Evolutionary conservation across 139 green algal genomes (phyloP).

Genomic region (Tetraselmis striata): DNA sequence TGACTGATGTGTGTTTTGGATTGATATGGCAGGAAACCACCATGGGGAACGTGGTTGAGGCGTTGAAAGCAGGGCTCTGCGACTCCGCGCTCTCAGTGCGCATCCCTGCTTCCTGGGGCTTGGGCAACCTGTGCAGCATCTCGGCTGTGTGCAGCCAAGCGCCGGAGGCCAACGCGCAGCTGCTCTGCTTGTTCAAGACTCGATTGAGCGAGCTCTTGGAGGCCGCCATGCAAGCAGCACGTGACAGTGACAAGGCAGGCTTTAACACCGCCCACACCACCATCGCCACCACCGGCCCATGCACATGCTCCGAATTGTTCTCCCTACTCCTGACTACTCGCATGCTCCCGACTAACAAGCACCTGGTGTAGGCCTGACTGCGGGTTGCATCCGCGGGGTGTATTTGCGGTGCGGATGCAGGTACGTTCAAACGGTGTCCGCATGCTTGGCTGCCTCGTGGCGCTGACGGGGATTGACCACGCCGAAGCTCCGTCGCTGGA

Average conservation of each 20-base stretch:
- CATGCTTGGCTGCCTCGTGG: conserved; percentile 37
- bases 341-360: neutral
- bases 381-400: neutral
- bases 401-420: conserved; percentile 7
- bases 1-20: neutral
- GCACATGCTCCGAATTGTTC: neutral
- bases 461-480: neutral
- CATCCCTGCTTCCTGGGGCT: neutral
- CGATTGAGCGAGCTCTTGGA: neutral
- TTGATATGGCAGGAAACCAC: neutral
- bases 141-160: neutral
- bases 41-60: neutral
- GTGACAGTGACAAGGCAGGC: conserved; percentile 1
- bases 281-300: too few relatives aligned
- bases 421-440: conserved; percentile 46
- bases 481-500: neutral
- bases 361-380: neutral
- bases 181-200: neutral
- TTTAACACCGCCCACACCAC: neutral
- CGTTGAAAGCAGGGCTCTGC: neutral
- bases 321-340: too few relatives aligned
- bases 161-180: neutral
- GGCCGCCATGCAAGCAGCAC: neutral
- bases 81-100: neutral
- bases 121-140: conserved; percentile 6